Evolutionary conservation across 345 rosid genomes (phyloP).

Genomic region (Citrus maxima): DNA sequence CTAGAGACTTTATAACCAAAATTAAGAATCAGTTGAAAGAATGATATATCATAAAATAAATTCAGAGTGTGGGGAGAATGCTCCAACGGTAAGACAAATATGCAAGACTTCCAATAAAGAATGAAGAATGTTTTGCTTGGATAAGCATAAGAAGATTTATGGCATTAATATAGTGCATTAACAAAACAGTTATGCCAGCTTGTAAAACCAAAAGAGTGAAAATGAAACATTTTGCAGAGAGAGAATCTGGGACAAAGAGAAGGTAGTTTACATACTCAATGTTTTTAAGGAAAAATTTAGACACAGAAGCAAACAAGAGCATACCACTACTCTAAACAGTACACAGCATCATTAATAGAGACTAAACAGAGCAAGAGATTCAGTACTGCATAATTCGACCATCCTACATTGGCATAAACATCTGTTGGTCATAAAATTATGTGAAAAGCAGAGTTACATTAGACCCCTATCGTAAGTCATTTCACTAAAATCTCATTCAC

Average conservation of each 20-base stretch:
- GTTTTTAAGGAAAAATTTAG: not conserved
- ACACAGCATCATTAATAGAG: not conserved
- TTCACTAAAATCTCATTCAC: not conserved
- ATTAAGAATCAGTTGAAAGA: not conserved
- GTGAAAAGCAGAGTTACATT: not conserved
- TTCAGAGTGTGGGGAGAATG: not conserved
- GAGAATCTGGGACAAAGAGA: not conserved
- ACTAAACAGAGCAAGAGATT: not conserved
- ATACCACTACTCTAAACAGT: not conserved
- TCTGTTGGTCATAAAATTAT: not conserved
- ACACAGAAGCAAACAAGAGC: not conserved
- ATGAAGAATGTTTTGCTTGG: not conserved
- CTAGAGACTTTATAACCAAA: conserved; percentile 60
- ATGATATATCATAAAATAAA: not conserved
- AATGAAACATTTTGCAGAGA: not conserved
- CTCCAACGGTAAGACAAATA: not conserved
- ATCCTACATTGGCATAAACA: not conserved
- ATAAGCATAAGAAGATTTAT: not conserved
- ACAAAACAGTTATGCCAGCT: not conserved
- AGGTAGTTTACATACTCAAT: not conserved
- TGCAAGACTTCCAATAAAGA: not conserved
- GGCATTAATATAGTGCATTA: not conserved
- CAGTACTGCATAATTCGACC: not conserved
- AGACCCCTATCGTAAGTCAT: not conserved
- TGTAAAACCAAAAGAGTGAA: not conserved